phyloP scores from a whole-genome alignment of 331 rosid species.

The Cydonia oblonga region DNA sequence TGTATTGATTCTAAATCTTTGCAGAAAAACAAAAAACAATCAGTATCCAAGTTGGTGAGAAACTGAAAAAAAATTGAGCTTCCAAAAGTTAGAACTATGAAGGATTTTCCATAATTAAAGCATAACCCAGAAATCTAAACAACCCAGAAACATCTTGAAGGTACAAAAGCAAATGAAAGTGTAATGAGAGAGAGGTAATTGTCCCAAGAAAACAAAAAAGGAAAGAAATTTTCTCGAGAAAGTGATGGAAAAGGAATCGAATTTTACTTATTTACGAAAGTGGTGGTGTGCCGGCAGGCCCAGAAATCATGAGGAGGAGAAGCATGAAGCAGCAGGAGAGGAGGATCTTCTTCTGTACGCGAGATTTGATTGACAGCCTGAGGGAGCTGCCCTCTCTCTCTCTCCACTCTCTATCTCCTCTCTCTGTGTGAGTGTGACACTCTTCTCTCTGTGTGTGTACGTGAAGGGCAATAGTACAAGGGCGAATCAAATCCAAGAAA shows the following conservation, averaged over 20 bases:
- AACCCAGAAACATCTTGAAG: background rate
- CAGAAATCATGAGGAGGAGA: conserved; percentile 37
- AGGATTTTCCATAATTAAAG: background rate
- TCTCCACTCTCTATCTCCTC: background rate
- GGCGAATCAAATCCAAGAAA: background rate
- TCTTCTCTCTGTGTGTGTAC: background rate
- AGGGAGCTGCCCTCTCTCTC: background rate
- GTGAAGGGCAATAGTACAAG: background rate
- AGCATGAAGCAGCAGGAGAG: conserved; percentile 2
- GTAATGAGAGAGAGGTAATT: conserved; percentile 4
- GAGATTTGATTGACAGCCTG: conserved; percentile 29
- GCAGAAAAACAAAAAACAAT: background rate
- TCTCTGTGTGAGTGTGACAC: background rate
- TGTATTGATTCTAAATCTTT: background rate
- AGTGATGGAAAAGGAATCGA: conserved; percentile 9
- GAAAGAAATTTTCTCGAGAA: conserved; percentile 1
- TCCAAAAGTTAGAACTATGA: background rate
- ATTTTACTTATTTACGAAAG: conserved; percentile 6
- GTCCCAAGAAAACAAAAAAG: conserved; percentile 8
- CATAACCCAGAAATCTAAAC: conserved; percentile 5
- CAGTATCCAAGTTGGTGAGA: background rate
- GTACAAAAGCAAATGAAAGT: background rate
- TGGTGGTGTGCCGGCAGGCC: conserved; percentile 16
- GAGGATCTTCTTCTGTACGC: background rate
- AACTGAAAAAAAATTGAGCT: background rate